phyloP scores from a whole-genome alignment of 495 filamentous ascomycete species.

The Podospora tetraspora region DNA sequence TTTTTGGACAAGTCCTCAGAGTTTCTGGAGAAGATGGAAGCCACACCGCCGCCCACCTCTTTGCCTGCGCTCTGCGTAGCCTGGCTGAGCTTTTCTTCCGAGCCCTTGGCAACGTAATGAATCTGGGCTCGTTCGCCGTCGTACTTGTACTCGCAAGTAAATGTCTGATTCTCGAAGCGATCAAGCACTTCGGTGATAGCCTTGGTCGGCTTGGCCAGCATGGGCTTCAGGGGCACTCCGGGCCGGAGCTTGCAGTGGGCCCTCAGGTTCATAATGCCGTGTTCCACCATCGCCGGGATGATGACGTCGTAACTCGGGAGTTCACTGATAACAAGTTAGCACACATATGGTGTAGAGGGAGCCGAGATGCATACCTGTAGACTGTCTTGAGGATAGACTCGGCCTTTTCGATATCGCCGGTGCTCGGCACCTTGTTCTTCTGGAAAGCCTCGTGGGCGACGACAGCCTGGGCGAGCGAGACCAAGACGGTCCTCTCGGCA shows the following conservation, averaged over 20 bases:
- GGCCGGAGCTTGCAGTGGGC: slow-evolving; percentile 89
- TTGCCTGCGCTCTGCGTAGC: slow-evolving; percentile 47
- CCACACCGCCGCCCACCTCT: slow-evolving; percentile 57
- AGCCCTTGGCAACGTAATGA: slow-evolving; percentile 86
- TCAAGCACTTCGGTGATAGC: slow-evolving; percentile 98
- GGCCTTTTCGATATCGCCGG: slow-evolving; percentile 71
- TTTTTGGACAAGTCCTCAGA: slow-evolving; percentile 96
- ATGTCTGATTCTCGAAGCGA: slow-evolving; percentile 89
- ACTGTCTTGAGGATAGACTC: slow-evolving; percentile 83
- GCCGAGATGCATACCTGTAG: slow-evolving; percentile 58
- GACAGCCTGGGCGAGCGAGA: slow-evolving; percentile 81
- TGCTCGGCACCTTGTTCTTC: slow-evolving; percentile 60
- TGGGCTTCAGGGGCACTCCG: slow-evolving; percentile 92
- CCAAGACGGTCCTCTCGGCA: slow-evolving; percentile 86
- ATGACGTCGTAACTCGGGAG: slow-evolving; percentile 94
- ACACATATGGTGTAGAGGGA: not conserved
- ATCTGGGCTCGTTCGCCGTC: slow-evolving; percentile 97
- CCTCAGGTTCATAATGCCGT: slow-evolving; percentile 75
- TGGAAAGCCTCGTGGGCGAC: slow-evolving; percentile 71
- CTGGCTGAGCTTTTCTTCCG: slow-evolving; percentile 52
- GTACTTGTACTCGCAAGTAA: slow-evolving; percentile 99
- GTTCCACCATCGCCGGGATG: slow-evolving; percentile 77
- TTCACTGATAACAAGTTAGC: slow-evolving; percentile 52
- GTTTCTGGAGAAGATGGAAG: slow-evolving; percentile 93
- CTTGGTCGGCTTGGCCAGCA: slow-evolving; percentile 98